These are phyloP conservation scores for Nosema muscidifuracis DNA, from an alignment of 371 early-diverging fungal species.

Conservation along the genomic window DNA sequence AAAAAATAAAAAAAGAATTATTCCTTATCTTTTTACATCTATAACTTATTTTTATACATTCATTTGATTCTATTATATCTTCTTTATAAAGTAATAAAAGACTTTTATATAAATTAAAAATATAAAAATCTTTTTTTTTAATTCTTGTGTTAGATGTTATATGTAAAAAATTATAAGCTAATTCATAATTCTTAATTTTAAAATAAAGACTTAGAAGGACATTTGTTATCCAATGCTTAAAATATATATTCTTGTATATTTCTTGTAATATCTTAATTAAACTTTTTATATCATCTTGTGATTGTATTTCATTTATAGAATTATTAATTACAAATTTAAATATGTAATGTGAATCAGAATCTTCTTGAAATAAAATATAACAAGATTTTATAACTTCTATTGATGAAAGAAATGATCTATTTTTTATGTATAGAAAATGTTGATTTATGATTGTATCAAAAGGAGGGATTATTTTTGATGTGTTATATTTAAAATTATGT, in stretches of 20 bases:
- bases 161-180: conserved; percentile 6
- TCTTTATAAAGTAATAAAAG: conserved; percentile 11
- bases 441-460: neutral
- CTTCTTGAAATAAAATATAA: neutral
- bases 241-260: neutral
- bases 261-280: neutral
- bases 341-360: neutral
- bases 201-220: conserved; percentile 7
- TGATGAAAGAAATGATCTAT: neutral
- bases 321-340: conserved; percentile 2
- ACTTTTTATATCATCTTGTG: neutral
- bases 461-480: neutral
- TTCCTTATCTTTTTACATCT: neutral
- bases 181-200: neutral
- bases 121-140: neutral
- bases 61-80: neutral
- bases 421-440: neutral
- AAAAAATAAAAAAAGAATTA: conserved; percentile 6
- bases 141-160: neutral
- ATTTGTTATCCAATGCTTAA: neutral
- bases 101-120: conserved; percentile 23
- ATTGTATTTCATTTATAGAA: neutral
- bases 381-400: neutral
- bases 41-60: conserved; percentile 5
- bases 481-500: neutral